Evolutionary conservation across 805 yeast genomes (phyloP), one percentile per base, ranked within the genome.

Genomic region (Spencermartinsiella europaea): DNA sequence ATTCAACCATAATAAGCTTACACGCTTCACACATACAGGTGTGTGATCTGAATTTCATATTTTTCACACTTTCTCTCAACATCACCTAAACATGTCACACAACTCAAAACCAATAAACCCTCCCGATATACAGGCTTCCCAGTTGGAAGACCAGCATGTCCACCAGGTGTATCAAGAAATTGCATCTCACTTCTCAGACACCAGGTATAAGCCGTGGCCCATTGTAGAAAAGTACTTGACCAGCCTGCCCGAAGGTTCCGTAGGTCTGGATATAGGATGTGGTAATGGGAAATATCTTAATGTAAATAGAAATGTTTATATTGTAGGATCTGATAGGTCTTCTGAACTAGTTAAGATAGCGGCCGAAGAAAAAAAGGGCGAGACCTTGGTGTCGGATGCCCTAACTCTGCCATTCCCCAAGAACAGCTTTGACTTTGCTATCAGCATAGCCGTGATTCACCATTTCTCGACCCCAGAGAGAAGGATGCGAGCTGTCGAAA

Each of bases 141-240:
- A 60, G 8, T 83, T 80, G 62, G 99, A 93, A 60, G 79, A 81
- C 40, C 74, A 74, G 42, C 82, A 77, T 59, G 99, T 93, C 1
- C 99, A 93, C 64, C 76, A 77, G n/a, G 95, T 93, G 8, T 93
- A 93, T 69, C 86, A 93, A 60, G 85, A 85, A 49, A 93, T 93
- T 22, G 98, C 99, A 0, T 56, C 81, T 7, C 99, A 93, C 63
- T 93, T 93, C 64, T 90, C 98, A 2, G 83, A 83, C 55, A 93
- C 99, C 0, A 67, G 99, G 40, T 93, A 90, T 67, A 91, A 85
- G 69, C 97, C 98, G 21, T 93, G 99, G 99, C 98, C 98, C 5
- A 80, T 89, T 17, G 99, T 93, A 21, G 86, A 85, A 43, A 64
- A 73, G 49, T 93, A 84, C 60, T 66, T 93, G 38, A 60, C 56